Base-by-base conservation (phyloP, 352 stramenopile species). In the Plasmopara viticola region DNA sequence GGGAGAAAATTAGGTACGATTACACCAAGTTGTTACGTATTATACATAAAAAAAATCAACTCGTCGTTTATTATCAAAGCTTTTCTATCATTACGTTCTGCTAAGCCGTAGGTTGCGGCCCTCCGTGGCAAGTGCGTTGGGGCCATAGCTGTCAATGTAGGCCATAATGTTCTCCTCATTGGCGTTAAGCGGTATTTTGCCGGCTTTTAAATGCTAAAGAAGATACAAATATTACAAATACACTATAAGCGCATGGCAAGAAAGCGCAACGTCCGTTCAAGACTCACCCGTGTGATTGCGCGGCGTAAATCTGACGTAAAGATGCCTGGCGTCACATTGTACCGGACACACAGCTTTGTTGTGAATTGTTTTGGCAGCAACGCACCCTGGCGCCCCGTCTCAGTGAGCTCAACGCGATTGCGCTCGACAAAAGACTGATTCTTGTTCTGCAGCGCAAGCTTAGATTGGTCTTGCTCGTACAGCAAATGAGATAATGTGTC, bases 301-400 rank as follows among this genome's bases (percentile, higher is more conserved):
- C 78, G 70, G 37, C 74, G 71, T 30, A 90, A 33, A 52, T 93
- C 77, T 0, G 70, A 74, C 9, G 79, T 87, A 55, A 86, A 90
- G 46, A 87, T 87, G 10, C 83, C 83, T 1, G 83, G 79, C 0
- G 80, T 73, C 14, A 91, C 70, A 7, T 56, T 61, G 53, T 81
- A 90, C 14, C 71, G 76, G 33, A 90, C 75, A 43, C 80, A 89
- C 18, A 93, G 64, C 54, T 85, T 87, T 9, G 83, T 93, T 0
- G 78, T 79, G 45, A 93, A 91, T 53, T 88, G 79, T 7, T 71
- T 76, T 6, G 83, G 82, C 10, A 93, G 50, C 29, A 87, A 51
- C 0, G 72, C 70, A 14, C 78, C 66, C 45, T 73, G 70, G 17
- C 58, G 60, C 8, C 70, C 78, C 10, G 64, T 69, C 15, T 76